phyloP scores from a whole-genome alignment of 345 rosid genomes.

The Linum usitatissimum region DNA sequence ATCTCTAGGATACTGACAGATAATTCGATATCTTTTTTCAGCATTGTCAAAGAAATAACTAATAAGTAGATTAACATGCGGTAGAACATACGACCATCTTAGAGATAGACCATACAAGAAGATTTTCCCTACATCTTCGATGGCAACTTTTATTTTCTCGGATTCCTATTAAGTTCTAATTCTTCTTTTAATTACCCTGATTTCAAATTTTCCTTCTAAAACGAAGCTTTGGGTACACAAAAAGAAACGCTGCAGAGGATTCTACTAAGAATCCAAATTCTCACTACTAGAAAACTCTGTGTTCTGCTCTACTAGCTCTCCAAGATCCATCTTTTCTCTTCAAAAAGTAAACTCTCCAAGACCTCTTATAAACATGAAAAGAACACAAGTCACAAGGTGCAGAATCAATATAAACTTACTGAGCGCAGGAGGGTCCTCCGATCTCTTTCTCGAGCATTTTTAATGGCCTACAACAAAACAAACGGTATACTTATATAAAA shows the following conservation, averaged over 20 bases:
- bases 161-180: too few relatives aligned
- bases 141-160: too few relatives aligned
- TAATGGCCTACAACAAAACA: constrained; percentile 53
- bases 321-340: background rate
- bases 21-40: too few relatives aligned
- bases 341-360: background rate
- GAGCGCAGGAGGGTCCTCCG: constrained; percentile 67
- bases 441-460: constrained; percentile 90
- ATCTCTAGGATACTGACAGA: too few relatives aligned
- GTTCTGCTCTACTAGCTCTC: background rate
- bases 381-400: background rate
- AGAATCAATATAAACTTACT: constrained; percentile 33
- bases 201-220: too few relatives aligned
- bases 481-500: constrained; percentile 5
- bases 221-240: too few relatives aligned
- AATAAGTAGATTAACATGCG: too few relatives aligned
- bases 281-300: background rate
- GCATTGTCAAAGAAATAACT: background rate
- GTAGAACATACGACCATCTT: too few relatives aligned
- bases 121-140: too few relatives aligned
- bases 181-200: too few relatives aligned
- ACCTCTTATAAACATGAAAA: background rate
- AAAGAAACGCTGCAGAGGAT: too few relatives aligned
- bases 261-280: background rate
- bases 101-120: too few relatives aligned